Conservation (phyloP, 768 basidiomycete genomes). For the Daedaleopsis sinensis region DNA sequence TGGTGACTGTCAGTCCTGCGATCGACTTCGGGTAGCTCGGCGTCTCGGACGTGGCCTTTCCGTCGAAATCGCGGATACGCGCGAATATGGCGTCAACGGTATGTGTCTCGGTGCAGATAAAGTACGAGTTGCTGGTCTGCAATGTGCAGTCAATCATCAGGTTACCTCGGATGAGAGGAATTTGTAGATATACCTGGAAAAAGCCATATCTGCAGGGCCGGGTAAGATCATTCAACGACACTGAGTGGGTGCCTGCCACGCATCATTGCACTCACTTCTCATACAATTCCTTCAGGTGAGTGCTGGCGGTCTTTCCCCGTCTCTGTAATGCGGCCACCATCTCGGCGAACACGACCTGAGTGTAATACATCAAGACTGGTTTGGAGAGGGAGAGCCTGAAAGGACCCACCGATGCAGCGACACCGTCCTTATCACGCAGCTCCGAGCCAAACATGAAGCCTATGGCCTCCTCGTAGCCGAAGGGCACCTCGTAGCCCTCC, state of each 20-base stretch:
- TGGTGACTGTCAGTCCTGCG: slow-evolving; percentile 59
- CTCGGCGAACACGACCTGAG: slow-evolving; percentile 69
- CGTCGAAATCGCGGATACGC: slow-evolving; percentile 61
- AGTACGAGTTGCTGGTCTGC: slow-evolving; percentile 83
- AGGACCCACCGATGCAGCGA: slow-evolving; percentile 69
- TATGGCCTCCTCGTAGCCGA: slow-evolving; percentile 92
- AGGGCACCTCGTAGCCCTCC: slow-evolving; percentile 67
- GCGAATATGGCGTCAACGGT: slow-evolving; percentile 72
- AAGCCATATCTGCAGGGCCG: slow-evolving; percentile 76
- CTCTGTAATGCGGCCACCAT: slow-evolving; percentile 54
- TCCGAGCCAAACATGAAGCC: slow-evolving; percentile 86
- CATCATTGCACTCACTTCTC: slow-evolving; percentile 43
- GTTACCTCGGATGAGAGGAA: background rate
- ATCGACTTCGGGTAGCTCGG: slow-evolving; percentile 63
- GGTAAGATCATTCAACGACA: background rate
- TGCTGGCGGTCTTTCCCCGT: slow-evolving; percentile 55
- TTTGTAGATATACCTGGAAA: slow-evolving; percentile 56
- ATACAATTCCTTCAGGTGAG: slow-evolving; percentile 67
- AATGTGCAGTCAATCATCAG: background rate
- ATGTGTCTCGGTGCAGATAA: slow-evolving; percentile 68
- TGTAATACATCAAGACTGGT: background rate
- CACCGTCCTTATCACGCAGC: slow-evolving; percentile 87
- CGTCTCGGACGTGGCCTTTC: slow-evolving; percentile 28
- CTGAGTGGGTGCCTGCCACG: background rate
- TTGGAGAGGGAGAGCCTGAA: background rate